Conservation (phyloP, 1,284 basidiomycete species). For the Ustilago crameri region DNA sequence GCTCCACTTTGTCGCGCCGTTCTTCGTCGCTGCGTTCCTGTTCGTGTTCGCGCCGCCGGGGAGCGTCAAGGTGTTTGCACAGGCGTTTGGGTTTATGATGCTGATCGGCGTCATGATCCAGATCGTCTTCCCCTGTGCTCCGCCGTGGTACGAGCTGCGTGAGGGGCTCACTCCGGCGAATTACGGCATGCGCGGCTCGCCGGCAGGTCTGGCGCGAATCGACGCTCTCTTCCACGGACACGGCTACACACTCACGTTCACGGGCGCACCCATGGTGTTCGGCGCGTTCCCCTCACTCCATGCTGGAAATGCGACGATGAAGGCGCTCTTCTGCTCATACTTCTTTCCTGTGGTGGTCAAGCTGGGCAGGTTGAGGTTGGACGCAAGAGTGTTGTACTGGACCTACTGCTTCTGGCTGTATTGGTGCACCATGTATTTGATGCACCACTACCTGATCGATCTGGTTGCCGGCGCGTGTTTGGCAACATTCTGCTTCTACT, state of each 20-base stretch:
- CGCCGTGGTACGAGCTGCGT: constrained; percentile 96
- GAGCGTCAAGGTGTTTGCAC: constrained; percentile 84
- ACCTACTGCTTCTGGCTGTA: constrained; percentile 87
- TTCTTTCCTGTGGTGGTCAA: constrained; percentile 79
- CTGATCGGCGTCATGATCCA: constrained; percentile 88
- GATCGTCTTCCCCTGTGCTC: constrained; percentile 88
- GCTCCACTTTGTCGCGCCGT: constrained; percentile 85
- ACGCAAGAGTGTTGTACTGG: constrained; percentile 76
- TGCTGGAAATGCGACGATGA: constrained; percentile 88
- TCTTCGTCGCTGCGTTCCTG: constrained; percentile 73
- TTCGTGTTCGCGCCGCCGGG: constrained; percentile 84
- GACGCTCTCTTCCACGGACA: constrained; percentile 84
- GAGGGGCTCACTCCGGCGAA: constrained; percentile 94
- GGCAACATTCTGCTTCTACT: constrained; percentile 86
- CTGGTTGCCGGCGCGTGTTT: constrained; percentile 92
- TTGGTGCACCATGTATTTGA: constrained; percentile 88
- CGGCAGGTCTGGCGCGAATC: constrained; percentile 91
- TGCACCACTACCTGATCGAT: constrained; percentile 88
- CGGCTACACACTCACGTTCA: constrained; percentile 86
- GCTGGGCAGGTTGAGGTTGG: constrained; percentile 50
- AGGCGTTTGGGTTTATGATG: constrained; percentile 93
- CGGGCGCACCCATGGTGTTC: constrained; percentile 90
- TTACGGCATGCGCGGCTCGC: constrained; percentile 86
- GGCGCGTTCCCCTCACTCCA: constrained; percentile 97
- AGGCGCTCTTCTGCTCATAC: constrained; percentile 91